These are phyloP conservation scores for Eurotiales sp. DNA, from an alignment of 2,329 filamentous ascomycete species.

Conservation along the genomic window DNA sequence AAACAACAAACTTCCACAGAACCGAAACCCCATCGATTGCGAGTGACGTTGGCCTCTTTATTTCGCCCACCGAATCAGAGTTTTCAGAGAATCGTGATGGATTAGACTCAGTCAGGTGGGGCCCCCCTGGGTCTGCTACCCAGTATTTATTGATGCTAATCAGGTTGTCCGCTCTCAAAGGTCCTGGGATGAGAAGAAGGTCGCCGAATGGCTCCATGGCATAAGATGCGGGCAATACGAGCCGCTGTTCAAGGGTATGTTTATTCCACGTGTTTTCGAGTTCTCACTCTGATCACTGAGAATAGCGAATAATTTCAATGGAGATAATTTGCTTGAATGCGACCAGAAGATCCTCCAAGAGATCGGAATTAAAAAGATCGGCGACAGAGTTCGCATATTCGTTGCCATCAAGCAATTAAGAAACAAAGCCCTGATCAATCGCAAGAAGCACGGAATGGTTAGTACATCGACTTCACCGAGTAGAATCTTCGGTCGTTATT, in stretches of 20 bases:
- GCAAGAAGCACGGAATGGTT: constrained; percentile 83
- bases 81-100: constrained; percentile 76
- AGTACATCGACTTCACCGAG: constrained; percentile 25
- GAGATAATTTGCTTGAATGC: constrained; percentile 93
- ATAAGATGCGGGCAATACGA: constrained; percentile 96
- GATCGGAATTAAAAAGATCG: constrained; percentile 97
- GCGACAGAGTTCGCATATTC: constrained; percentile 88
- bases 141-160: constrained; percentile 21
- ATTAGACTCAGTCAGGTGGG: constrained; percentile 68
- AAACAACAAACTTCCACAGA: constrained; percentile 27
- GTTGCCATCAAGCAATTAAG: constrained; percentile 79
- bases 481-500: constrained; percentile 13
- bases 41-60: constrained; percentile 49
- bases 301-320: constrained; percentile 86
- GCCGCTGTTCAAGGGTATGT: constrained; percentile 68
- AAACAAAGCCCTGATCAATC: constrained; percentile 70
- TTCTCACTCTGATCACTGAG: background rate
- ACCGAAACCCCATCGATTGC: constrained; percentile 25
- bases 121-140: background rate
- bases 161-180: constrained; percentile 30
- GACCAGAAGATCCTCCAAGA: constrained; percentile 95
- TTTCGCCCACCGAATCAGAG: constrained; percentile 86
- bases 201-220: constrained; percentile 83
- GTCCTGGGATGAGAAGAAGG: constrained; percentile 83
- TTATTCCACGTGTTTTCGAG: background rate